Evolutionary conservation across 257 asterid genomes (phyloP), one percentile per base, ranked within the genome.

Genomic region (Salvia hispanica): DNA sequence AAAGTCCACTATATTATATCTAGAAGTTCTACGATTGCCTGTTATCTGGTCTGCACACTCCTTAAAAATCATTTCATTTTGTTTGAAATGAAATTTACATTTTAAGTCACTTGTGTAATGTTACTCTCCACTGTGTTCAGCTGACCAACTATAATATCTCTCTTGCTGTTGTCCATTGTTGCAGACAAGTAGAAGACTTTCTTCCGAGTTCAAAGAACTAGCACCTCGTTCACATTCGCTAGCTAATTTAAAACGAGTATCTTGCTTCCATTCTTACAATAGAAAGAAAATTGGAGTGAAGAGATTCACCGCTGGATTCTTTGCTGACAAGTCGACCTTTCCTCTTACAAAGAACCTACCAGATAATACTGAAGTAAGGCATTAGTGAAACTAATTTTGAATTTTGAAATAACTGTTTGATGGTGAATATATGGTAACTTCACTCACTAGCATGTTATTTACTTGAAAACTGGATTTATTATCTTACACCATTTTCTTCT

Each of bases 251-350:
- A 79, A 66, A 44, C 74, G 58, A 46, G 62, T 89, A 33, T 85
- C 85, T 67, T 87, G 98, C 84, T 87, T 87, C 78, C 86, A 54
- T 70, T 63, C 87, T 73, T 82, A 43, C 34, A 86, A 64, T 69
- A 82, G 86, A 64, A 88, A 79, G 78, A 76, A 71, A 42, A 65
- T 65, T 65, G 79, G 74, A 62, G 55, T 57, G 44, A 78, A 72
- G 67, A 79, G 86, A 74, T 83, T 81, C 74, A 72, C 83, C 61
- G 78, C 90, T 46, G 84, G 88, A 64, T 85, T 77, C 72, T 80
- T 85, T 75, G 75, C 70, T 40, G 96, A 86, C 73, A 90, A 81
- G 81, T 88, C 96, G 33, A 65, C 80, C 62, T 87, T 84, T 70
- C 85, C 68, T 56, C 68, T 81, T 69, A 63, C 76, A 57, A 80